Evolutionary conservation across 345 rosid genomes (phyloP), one percentile per base, ranked within the genome.

Genomic region (Gossypium turneri): DNA sequence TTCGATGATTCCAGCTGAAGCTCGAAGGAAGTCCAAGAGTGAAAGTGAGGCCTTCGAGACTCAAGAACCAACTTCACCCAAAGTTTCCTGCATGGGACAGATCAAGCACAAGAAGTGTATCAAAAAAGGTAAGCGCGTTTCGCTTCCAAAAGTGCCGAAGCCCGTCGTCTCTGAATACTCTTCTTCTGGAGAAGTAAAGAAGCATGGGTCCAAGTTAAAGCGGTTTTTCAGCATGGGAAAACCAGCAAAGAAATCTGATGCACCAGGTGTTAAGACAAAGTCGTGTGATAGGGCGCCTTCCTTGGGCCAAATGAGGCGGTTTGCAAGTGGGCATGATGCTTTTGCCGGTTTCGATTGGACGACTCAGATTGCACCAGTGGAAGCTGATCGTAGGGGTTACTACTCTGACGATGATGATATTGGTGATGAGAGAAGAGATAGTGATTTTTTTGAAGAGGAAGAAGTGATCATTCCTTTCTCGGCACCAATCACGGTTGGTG

Each of bases 41-140:
- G 81, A 65, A 4, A 65, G 70, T 12, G 81, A 65, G 3, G 61
- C 68, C 55, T 80, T 58, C 22, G 81, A 73, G 12, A 76, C 80
- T 7, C 81, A 84, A 20, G 96, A 91, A 58, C 98, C 98, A 9
- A 85, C 86, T 19, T 94, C 98, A 4, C 98, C 98, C 7, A 94
- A 94, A 78, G 84, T 94, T 48, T 94, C 98, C 0, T 94, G 98
- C 71, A 92, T 94, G 80, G 98, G 98, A 17, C 93, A 92, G 73
- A 88, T 94, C 90, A 94, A 94, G 83, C 84, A 81, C 66, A 88
- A 79, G 81, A 86, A 86, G 70, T 84, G 75, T 38, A 78, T 75
- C 44, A 43, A 53, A 3, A 76, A 75, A 44, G 58, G 67, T 15
- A 75, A 75, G 41, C 62, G 67, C 0, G 55, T 58, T 24, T 51